Evolutionary conservation across 1,284 basidiomycete genomes (phyloP).

Genomic region (Irpex lacteus): DNA sequence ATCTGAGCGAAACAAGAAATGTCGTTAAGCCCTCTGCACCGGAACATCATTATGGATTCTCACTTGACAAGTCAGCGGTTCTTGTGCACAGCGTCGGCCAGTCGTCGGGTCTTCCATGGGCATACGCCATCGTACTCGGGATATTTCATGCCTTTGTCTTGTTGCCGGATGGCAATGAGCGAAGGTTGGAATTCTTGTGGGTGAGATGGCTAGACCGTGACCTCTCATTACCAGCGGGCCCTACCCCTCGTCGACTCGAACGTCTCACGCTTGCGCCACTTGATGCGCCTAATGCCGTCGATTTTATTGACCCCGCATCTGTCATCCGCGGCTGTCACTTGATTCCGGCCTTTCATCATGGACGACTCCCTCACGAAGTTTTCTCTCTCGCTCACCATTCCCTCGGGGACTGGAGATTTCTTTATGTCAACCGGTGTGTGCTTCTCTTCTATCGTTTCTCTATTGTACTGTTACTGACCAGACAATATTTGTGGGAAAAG

Average conservation of each 20-base stretch:
- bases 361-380: too few relatives aligned
- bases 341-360: neutral
- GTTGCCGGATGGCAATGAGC: neutral
- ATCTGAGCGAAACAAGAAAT: too few relatives aligned
- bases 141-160: neutral
- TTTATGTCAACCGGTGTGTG: too few relatives aligned
- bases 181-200: neutral
- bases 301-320: neutral
- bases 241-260: neutral
- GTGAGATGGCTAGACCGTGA: neutral
- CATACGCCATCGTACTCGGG: neutral
- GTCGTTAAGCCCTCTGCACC: too few relatives aligned
- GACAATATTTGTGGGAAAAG: neutral
- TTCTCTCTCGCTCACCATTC: conserved; percentile 21
- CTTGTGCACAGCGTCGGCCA: neutral
- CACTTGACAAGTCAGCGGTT: neutral
- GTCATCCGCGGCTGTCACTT: neutral
- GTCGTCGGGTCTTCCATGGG: neutral
- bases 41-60: neutral
- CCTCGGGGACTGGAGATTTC: too few relatives aligned
- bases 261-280: neutral
- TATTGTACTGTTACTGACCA: neutral
- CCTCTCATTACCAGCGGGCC: neutral
- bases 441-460: too few relatives aligned
- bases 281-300: neutral